phyloP scores from a whole-genome alignment of 2,329 filamentous ascomycete genomes.

The Neopestalotiopsis sp. region DNA sequence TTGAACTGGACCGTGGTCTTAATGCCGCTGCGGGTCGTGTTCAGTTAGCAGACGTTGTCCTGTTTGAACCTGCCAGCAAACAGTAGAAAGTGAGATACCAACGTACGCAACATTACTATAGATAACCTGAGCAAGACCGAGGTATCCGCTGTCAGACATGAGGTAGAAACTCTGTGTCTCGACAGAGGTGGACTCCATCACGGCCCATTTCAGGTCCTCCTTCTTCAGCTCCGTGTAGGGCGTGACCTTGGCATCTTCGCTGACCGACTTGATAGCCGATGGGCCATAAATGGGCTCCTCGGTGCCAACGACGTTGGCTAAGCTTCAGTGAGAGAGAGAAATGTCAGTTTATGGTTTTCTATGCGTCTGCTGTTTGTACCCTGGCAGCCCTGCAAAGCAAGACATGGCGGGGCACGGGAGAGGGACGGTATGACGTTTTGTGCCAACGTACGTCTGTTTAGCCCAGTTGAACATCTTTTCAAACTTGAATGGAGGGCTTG shows the following conservation, averaged over 20 bases:
- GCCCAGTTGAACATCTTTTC: constrained; percentile 88
- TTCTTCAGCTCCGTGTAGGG: constrained; percentile 81
- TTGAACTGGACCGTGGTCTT: constrained; percentile 93
- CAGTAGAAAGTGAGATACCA: constrained; percentile 17
- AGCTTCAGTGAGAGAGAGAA: constrained; percentile 43
- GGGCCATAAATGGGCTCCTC: constrained; percentile 96
- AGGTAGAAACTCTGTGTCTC: constrained; percentile 97
- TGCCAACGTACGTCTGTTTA: constrained; percentile 77
- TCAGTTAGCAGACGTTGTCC: constrained; percentile 18
- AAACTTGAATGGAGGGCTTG: neutral
- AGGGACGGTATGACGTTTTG: constrained; percentile 4
- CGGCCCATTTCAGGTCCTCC: constrained; percentile 82
- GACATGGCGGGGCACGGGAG: constrained; percentile 11
- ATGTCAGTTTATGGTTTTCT: constrained; percentile 26
- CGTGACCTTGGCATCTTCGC: constrained; percentile 76
- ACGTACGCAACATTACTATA: constrained; percentile 95
- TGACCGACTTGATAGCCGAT: constrained; percentile 83
- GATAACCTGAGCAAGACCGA: constrained; percentile 87
- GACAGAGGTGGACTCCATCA: constrained; percentile 82
- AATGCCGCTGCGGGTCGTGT: constrained; percentile 69
- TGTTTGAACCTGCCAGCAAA: neutral
- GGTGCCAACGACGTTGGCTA: constrained; percentile 87
- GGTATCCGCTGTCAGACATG: constrained; percentile 75
- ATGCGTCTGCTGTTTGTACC: neutral
- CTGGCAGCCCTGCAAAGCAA: constrained; percentile 17